Evolutionary conservation across 805 yeast species (phyloP).

Genomic region (Schwanniomyces vanrijiae): DNA sequence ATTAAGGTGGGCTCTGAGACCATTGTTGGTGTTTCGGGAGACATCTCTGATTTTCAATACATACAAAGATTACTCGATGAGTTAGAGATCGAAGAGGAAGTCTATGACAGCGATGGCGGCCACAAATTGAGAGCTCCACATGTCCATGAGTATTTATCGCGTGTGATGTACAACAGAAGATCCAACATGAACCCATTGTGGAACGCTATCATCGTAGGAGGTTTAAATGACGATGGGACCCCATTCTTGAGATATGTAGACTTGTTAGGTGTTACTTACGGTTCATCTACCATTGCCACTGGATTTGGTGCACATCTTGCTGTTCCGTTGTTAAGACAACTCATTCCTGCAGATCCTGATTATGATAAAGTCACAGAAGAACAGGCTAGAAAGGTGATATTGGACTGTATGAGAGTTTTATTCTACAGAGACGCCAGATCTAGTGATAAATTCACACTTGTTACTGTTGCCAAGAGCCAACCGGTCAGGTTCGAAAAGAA

Average conservation of each 20-base stretch:
- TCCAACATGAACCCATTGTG: slow-evolving; percentile 94
- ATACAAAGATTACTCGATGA: slow-evolving; percentile 73
- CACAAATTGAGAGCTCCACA: slow-evolving; percentile 74
- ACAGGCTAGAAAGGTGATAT: slow-evolving; percentile 74
- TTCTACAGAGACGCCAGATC: slow-evolving; percentile 97
- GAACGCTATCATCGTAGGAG: slow-evolving; percentile 93
- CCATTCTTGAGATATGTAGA: slow-evolving; percentile 87
- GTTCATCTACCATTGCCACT: slow-evolving; percentile 87
- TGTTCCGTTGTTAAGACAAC: slow-evolving; percentile 82
- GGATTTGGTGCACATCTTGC: slow-evolving; percentile 98
- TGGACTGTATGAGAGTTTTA: slow-evolving; percentile 88
- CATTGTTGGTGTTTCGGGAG: slow-evolving; percentile 93
- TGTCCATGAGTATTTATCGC: slow-evolving; percentile 82
- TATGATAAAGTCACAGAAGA: slow-evolving; percentile 65
- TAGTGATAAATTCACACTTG: slow-evolving; percentile 78
- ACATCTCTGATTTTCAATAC: slow-evolving; percentile 89
- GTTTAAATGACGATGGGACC: slow-evolving; percentile 62
- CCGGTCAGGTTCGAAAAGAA: slow-evolving; percentile 64
- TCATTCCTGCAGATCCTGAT: slow-evolving; percentile 78
- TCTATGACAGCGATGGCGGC: slow-evolving; percentile 70
- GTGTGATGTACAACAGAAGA: slow-evolving; percentile 83
- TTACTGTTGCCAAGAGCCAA: slow-evolving; percentile 62
- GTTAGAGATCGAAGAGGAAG: slow-evolving; percentile 67
- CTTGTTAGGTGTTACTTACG: slow-evolving; percentile 85
- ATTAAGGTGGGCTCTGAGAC: slow-evolving; percentile 82